These are phyloP conservation scores for Verticillium nubilum DNA, from an alignment of 2,329 filamentous ascomycete species.

Conservation along the genomic window DNA sequence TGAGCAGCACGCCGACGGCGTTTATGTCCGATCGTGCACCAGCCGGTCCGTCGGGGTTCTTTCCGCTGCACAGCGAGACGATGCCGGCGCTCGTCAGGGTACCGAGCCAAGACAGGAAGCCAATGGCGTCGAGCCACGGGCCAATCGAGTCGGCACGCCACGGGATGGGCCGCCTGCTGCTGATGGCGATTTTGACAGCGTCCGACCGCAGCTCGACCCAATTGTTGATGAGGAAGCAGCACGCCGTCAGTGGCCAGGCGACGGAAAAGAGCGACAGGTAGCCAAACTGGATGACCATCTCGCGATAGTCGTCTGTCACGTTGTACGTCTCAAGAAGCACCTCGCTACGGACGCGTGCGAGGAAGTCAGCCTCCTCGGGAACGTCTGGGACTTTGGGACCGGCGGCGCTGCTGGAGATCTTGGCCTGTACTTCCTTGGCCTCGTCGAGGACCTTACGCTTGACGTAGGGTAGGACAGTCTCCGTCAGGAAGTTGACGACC, in stretches of 20 bases:
- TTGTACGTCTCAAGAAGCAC: constrained; percentile 80
- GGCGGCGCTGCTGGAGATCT: constrained; percentile 48
- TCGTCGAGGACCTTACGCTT: constrained; percentile 76
- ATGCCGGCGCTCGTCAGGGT: constrained; percentile 82
- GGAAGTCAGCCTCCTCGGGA: constrained; percentile 73
- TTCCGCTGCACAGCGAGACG: constrained; percentile 88
- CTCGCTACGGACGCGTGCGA: constrained; percentile 76
- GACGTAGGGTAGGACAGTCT: constrained; percentile 77
- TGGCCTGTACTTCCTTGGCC: constrained; percentile 68
- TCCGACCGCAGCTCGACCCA: constrained; percentile 94
- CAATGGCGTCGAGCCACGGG: constrained; percentile 80
- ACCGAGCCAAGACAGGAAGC: constrained; percentile 90
- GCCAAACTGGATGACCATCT: constrained; percentile 85
- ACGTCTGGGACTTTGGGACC: constrained; percentile 51
- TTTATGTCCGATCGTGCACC: constrained; percentile 67
- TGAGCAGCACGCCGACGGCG: constrained; percentile 74
- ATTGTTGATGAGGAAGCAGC: constrained; percentile 90
- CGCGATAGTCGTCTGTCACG: constrained; percentile 82
- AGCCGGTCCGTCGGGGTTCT: constrained; percentile 56
- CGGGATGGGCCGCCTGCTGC: constrained; percentile 84
- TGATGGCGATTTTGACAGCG: constrained; percentile 86
- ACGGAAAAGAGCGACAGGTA: constrained; percentile 90
- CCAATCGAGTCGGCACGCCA: constrained; percentile 91
- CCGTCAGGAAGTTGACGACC: constrained; percentile 78
- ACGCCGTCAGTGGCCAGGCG: constrained; percentile 87